phyloP scores from a whole-genome alignment of 2,329 filamentous ascomycete genomes.

The Aspergillus sp. region DNA sequence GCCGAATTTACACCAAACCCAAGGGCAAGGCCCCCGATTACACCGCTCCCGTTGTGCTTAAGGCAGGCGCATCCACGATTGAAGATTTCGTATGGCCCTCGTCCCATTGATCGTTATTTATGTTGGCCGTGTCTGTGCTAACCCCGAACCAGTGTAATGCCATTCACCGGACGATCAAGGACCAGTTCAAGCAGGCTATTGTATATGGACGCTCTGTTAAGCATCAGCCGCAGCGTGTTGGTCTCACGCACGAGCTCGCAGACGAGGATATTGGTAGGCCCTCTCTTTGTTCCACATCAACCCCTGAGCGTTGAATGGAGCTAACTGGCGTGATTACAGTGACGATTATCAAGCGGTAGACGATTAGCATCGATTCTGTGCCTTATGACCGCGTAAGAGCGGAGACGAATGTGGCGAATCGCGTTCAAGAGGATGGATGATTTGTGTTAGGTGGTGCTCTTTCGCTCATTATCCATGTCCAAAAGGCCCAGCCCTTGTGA shows the following conservation, averaged over 20 bases:
- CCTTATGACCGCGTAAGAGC: slow-evolving; percentile 26
- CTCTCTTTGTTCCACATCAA: background rate
- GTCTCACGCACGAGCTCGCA: slow-evolving; percentile 82
- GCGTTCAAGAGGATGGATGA: slow-evolving; percentile 20
- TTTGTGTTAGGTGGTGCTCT: slow-evolving; percentile 18
- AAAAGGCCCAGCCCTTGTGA: slow-evolving; percentile 29
- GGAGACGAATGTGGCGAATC: slow-evolving; percentile 28
- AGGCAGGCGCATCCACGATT: slow-evolving; percentile 77
- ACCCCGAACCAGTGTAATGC: slow-evolving; percentile 73
- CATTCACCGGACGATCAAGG: slow-evolving; percentile 93
- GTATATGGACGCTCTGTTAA: slow-evolving; percentile 98
- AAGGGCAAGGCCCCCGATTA: slow-evolving; percentile 96
- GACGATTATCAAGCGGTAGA: slow-evolving; percentile 69
- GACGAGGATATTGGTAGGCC: slow-evolving; percentile 94
- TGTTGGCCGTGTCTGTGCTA: slow-evolving; percentile 24
- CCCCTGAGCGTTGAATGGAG: slow-evolving; percentile 5
- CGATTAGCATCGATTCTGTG: slow-evolving; percentile 13
- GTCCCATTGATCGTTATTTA: background rate
- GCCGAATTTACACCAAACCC: slow-evolving; percentile 95
- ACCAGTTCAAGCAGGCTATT: slow-evolving; percentile 92
- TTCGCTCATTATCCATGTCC: slow-evolving; percentile 19
- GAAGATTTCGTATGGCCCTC: slow-evolving; percentile 85
- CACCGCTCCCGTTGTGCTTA: slow-evolving; percentile 82
- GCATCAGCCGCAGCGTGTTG: slow-evolving; percentile 96
- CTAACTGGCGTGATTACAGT: slow-evolving; percentile 44